Evolutionary conservation across 192 early-diverging fungal genomes (phyloP).

Genomic region (Podila verticillata): DNA sequence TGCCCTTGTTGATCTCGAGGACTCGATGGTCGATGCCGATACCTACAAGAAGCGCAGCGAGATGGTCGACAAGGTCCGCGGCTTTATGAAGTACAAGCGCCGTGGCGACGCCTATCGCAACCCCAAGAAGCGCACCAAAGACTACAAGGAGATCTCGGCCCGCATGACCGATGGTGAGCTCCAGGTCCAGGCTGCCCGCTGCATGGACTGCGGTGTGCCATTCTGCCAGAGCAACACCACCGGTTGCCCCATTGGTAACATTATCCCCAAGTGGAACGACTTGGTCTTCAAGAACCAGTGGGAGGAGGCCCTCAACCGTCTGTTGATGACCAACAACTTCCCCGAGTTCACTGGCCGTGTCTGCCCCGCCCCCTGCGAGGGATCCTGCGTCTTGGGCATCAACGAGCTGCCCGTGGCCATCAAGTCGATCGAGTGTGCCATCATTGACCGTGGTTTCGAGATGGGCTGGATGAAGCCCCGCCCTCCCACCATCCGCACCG

Average conservation of each 20-base stretch:
- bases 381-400: slow-evolving; percentile 95
- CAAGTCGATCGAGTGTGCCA: slow-evolving; percentile 97
- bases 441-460: slow-evolving; percentile 96
- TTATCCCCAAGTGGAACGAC: slow-evolving; percentile 99
- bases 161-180: slow-evolving; percentile 84
- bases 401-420: slow-evolving; percentile 95
- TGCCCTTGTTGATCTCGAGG: slow-evolving; percentile 86
- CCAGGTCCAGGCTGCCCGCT: slow-evolving; percentile 94
- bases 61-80: slow-evolving; percentile 92
- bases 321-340: slow-evolving; percentile 99
- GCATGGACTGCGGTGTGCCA: slow-evolving; percentile 98
- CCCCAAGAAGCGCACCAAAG: slow-evolving; percentile 79
- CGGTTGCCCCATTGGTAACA: slow-evolving; percentile 98
- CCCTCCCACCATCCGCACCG: slow-evolving; percentile 83
- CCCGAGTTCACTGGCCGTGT: slow-evolving; percentile 99
- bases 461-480: slow-evolving; percentile 97
- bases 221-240: slow-evolving; percentile 96
- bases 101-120: slow-evolving; percentile 90
- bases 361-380: slow-evolving; percentile 98
- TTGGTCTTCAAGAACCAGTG: slow-evolving; percentile 96
- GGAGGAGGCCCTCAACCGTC: slow-evolving; percentile 92
- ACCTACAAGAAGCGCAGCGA: slow-evolving; percentile 72
- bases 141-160: slow-evolving; percentile 96
- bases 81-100: slow-evolving; percentile 95
- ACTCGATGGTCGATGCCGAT: slow-evolving; percentile 83